phyloP scores from a whole-genome alignment of 768 basidiomycete species.

The Suillus cothurnatus region DNA sequence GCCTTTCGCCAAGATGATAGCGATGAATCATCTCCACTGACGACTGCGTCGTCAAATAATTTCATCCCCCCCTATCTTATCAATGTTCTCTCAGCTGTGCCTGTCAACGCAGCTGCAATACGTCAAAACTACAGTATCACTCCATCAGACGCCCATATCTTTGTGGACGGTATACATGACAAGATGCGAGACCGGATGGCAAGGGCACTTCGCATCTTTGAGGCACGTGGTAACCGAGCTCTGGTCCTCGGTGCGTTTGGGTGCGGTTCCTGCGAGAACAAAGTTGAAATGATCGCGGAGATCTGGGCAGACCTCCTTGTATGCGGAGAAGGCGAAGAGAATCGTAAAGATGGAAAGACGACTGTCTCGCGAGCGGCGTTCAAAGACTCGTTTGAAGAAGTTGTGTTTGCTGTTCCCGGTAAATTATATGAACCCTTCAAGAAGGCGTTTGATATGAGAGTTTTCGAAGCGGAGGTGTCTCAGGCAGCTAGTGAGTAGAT shows the following conservation, averaged over 20 bases:
- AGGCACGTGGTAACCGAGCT: constrained; percentile 39
- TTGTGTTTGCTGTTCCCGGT: constrained; percentile 46
- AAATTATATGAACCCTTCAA: constrained; percentile 40
- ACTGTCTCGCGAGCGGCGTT: constrained; percentile 35
- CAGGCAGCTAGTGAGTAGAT: constrained; percentile 29
- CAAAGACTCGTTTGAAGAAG: constrained; percentile 41
- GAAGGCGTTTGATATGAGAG: constrained; percentile 41
- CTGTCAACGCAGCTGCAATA: constrained; percentile 46
- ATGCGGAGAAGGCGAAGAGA: constrained; percentile 33
- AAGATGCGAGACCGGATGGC: constrained; percentile 54
- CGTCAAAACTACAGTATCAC: constrained; percentile 39
- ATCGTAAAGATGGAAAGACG: constrained; percentile 17
- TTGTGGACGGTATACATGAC: constrained; percentile 40
- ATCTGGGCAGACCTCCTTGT: constrained; percentile 50
- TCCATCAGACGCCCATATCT: constrained; percentile 35
- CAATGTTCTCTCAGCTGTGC: constrained; percentile 43
- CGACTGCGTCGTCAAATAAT: constrained; percentile 16
- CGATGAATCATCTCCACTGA: constrained; percentile 21
- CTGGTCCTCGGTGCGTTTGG: constrained; percentile 50
- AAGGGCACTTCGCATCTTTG: constrained; percentile 45
- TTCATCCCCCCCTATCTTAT: constrained; percentile 42
- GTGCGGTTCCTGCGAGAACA: constrained; percentile 45
- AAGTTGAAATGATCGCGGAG: constrained; percentile 41
- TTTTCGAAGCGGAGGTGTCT: constrained; percentile 40
- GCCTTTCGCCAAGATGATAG: constrained; percentile 44